These are phyloP conservation scores for Calonectria hongkongensis DNA, from an alignment of 2,329 filamentous ascomycete genomes.

Conservation along the genomic window DNA sequence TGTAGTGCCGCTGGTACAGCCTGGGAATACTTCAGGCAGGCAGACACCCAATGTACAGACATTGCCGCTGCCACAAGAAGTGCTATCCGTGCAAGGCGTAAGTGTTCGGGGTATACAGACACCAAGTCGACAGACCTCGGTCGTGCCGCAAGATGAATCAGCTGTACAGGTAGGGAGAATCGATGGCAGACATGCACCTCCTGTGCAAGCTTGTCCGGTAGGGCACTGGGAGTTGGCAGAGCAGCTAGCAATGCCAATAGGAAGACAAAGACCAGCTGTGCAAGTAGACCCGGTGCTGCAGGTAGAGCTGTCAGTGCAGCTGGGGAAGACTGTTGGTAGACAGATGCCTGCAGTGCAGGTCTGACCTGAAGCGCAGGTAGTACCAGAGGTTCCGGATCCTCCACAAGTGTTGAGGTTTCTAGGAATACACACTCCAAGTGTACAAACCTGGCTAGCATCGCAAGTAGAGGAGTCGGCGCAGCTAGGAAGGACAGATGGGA, in stretches of 20 bases:
- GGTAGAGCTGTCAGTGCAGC: not conserved
- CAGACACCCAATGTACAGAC: conserved; percentile 31
- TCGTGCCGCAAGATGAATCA: not conserved
- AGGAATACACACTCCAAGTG: conserved; percentile 30
- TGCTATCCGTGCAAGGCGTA: not conserved
- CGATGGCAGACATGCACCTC: conserved; percentile 20
- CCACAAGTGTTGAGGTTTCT: conserved; percentile 9
- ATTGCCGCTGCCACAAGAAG: not conserved
- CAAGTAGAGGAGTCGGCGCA: conserved; percentile 5
- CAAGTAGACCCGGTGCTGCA: conserved; percentile 13
- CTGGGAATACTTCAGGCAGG: conserved; percentile 34
- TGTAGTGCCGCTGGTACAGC: conserved; percentile 3
- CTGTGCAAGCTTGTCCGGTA: conserved; percentile 12
- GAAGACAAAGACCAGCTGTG: conserved; percentile 25
- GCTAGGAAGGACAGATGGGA: not conserved
- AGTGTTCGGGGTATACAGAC: conserved; percentile 22
- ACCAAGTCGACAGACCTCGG: conserved; percentile 25
- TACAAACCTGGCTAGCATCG: not conserved
- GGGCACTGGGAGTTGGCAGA: conserved; percentile 7
- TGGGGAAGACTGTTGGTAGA: conserved; percentile 2
- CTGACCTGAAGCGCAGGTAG: not conserved
- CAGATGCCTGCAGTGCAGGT: conserved; percentile 31
- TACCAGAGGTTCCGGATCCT: not conserved
- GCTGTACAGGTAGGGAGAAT: conserved; percentile 19
- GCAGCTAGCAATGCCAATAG: conserved; percentile 11